Evolutionary conservation across 306 rosid genomes (phyloP), one percentile per base, ranked within the genome.

Genomic region (Astragalus membranaceus): DNA sequence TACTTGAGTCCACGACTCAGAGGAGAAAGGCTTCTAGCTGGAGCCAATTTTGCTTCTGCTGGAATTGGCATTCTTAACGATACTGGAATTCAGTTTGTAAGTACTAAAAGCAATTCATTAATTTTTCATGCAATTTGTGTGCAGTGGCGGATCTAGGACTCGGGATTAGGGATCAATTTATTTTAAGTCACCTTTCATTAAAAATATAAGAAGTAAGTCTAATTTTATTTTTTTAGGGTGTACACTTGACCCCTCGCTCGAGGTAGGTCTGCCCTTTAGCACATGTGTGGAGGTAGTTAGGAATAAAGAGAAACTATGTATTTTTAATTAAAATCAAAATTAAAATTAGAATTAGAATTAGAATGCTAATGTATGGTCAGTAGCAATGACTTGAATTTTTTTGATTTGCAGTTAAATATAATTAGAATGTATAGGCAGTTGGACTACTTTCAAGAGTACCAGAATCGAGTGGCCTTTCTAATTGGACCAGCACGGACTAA

Each of bases 41-140:
- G 96, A 20, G 96, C 96, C 53, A 90, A 90, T 75, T 90, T 90
- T 68, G 96, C 96, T 62, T 87, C 93, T 0, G 93, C 89, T 17
- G 93, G 96, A 58, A 83, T 90, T 10, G 96, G 96, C 67, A 87
- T 90, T 35, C 94, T 87, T 20, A 90, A 90, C 55, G 96, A 87
- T 83, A 87, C 96, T 15, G 96, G 96, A 9, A 2, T 70, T 75
- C 96, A 90, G 56, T 90, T 90, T 84, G 96, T 87, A 74, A 74
- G 96, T 62, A 35, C 2, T 60, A 0, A 5, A 35, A 35, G 5
- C 6, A 1, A 35, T 5, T 5, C 39, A 35, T 39, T 39, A 9
- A 39, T 1, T 39, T 39, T 39, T 39, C 44, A 8, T 39, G 39
- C 39, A 20, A 2, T 20, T 0, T 20, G 23, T 20, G 23, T 20